These are phyloP conservation scores for Rhizopogon salebrosus DNA, from an alignment of 768 basidiomycete genomes.

Conservation along the genomic window DNA sequence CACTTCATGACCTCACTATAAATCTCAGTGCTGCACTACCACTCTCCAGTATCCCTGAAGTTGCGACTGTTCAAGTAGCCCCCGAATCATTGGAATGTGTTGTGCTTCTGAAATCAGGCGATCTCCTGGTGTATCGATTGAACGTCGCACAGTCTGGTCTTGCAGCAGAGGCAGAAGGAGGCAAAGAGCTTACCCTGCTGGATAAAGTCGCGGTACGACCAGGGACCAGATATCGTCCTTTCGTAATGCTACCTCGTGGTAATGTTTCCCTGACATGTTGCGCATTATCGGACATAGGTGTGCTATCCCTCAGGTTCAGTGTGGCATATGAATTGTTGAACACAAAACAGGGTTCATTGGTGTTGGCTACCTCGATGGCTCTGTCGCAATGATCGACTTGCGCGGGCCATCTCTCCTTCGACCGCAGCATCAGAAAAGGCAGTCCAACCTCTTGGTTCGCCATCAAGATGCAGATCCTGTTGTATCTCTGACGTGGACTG, in stretches of 20 bases:
- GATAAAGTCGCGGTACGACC: slow-evolving; percentile 39
- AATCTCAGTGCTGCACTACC: slow-evolving; percentile 45
- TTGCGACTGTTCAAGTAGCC: slow-evolving; percentile 46
- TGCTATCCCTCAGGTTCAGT: slow-evolving; percentile 13
- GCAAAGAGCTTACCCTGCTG: slow-evolving; percentile 50
- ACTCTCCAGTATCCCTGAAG: slow-evolving; percentile 25
- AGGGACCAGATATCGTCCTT: slow-evolving; percentile 50
- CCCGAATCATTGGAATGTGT: slow-evolving; percentile 53
- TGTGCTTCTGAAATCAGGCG: slow-evolving; percentile 49
- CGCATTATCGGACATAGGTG: slow-evolving; percentile 73
- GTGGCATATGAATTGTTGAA: not conserved
- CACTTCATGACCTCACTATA: slow-evolving; percentile 57
- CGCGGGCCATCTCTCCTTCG: slow-evolving; percentile 65
- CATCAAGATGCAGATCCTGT: slow-evolving; percentile 41
- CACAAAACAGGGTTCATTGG: slow-evolving; percentile 67
- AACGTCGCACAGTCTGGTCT: slow-evolving; percentile 15
- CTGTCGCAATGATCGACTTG: slow-evolving; percentile 65
- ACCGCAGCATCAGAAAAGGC: slow-evolving; percentile 35
- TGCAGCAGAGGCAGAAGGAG: slow-evolving; percentile 20
- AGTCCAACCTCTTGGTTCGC: slow-evolving; percentile 27
- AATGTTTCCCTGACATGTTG: slow-evolving; percentile 47
- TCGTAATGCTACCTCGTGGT: slow-evolving; percentile 49
- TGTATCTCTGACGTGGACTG: slow-evolving; percentile 60
- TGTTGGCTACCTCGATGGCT: slow-evolving; percentile 55
- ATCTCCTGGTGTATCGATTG: slow-evolving; percentile 48